Conservation (phyloP, 164 flowering plant species). For the Akebia trifoliata region DNA sequence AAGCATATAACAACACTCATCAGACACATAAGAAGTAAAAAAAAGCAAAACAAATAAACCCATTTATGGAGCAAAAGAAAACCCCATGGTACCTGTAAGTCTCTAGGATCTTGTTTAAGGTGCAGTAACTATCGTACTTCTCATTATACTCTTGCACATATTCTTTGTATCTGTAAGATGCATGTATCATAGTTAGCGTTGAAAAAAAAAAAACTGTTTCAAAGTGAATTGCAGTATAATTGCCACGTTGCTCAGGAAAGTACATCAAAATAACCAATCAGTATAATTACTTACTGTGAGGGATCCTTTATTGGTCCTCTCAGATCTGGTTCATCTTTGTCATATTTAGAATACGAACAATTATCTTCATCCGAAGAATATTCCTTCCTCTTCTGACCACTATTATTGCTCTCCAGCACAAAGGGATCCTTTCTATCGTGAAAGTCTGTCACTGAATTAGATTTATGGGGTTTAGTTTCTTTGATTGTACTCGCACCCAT, state of each 20-base stretch:
- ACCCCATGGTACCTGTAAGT: conserved; percentile 48
- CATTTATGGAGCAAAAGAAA: not conserved
- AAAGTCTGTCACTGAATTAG: conserved; percentile 27
- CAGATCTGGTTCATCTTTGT: conserved; percentile 80
- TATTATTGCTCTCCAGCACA: conserved; percentile 22
- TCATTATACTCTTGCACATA: conserved; percentile 77
- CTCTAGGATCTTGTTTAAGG: conserved; percentile 63
- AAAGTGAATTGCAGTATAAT: not conserved
- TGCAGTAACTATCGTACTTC: conserved; percentile 65
- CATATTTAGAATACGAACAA: conserved; percentile 69
- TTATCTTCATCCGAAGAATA: conserved; percentile 68
- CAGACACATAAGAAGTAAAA: not conserved
- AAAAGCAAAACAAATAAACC: not conserved
- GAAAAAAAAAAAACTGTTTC: not conserved
- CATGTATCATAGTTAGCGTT: conserved; percentile 1
- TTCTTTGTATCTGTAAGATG: conserved; percentile 68
- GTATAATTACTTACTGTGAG: conserved; percentile 57
- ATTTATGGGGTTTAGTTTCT: conserved; percentile 42
- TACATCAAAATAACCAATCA: not conserved
- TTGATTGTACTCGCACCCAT: conserved; percentile 24
- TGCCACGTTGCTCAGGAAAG: not conserved
- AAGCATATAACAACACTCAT: not conserved
- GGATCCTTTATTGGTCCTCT: conserved; percentile 73
- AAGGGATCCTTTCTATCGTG: conserved; percentile 33
- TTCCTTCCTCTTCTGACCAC: conserved; percentile 41